Conservation (phyloP, 257 asterid species). For the Solanum rostratum region DNA sequence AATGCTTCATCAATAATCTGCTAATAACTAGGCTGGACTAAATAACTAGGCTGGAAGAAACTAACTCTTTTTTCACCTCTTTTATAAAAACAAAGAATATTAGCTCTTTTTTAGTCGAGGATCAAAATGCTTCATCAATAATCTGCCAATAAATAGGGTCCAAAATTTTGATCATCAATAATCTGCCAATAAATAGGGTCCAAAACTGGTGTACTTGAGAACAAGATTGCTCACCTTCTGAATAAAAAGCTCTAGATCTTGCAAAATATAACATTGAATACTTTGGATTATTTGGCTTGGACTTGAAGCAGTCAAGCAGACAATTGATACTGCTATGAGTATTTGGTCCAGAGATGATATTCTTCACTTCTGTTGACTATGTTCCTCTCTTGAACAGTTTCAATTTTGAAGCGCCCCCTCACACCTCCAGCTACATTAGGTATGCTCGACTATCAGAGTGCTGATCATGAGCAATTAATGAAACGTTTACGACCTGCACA, state of each 20-base stretch:
- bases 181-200: neutral
- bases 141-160: neutral
- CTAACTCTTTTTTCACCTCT: neutral
- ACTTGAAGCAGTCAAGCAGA: neutral
- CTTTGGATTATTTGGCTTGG: neutral
- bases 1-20: neutral
- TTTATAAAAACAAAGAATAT: neutral
- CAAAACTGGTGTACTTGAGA: neutral
- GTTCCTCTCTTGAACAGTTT: constrained; percentile 32
- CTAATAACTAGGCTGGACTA: no score
- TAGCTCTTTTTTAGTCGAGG: neutral
- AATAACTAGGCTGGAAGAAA: neutral
- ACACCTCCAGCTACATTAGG: constrained; percentile 94
- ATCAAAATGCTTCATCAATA: neutral
- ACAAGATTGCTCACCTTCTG: neutral
- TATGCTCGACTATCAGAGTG: constrained; percentile 75
- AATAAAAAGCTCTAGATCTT: neutral
- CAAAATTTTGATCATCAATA: no score
- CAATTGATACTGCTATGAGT: neutral
- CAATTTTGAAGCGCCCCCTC: constrained; percentile 81
- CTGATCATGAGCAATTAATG: constrained; percentile 93
- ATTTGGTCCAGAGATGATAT: neutral
- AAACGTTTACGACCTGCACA: constrained; percentile 90
- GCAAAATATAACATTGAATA: neutral
- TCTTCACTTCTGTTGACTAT: neutral